Conservation (phyloP, 495 filamentous ascomycete genomes). For the Cairneyella variabilis region DNA sequence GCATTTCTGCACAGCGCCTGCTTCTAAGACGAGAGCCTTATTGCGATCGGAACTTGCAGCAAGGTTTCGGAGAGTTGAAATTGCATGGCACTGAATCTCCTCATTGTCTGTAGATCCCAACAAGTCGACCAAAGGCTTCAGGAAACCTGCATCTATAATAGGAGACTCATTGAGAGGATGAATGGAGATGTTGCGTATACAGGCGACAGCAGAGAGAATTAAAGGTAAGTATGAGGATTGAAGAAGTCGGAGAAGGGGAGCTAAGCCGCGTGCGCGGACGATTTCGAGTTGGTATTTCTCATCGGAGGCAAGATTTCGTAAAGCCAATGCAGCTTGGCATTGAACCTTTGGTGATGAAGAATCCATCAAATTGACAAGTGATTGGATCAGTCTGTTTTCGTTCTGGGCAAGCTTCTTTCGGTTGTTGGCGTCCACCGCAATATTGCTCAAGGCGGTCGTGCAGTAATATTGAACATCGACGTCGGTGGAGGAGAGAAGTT, state of each 20-base stretch:
- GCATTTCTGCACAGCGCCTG: conserved; percentile 96
- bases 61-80: conserved; percentile 92
- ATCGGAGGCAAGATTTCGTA: conserved; percentile 93
- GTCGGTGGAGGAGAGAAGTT: conserved; percentile 84
- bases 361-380: conserved; percentile 93
- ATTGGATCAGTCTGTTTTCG: conserved; percentile 85
- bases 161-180: conserved; percentile 99
- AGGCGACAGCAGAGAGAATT: conserved; percentile 94
- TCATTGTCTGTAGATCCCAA: conserved; percentile 95
- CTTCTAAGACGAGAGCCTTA: conserved; percentile 92
- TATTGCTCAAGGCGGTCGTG: conserved; percentile 97
- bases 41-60: conserved; percentile 96
- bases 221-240: conserved; percentile 94
- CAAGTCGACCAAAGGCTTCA: conserved; percentile 89
- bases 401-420: conserved; percentile 84
- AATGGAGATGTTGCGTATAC: conserved; percentile 98
- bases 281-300: conserved; percentile 99
- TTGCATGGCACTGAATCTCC: conserved; percentile 98
- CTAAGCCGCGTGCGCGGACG: conserved; percentile 79
- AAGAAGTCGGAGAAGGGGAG: conserved; percentile 79
- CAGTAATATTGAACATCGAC: conserved; percentile 99
- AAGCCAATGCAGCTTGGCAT: conserved; percentile 91
- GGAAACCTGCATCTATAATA: conserved; percentile 95
- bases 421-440: conserved; percentile 90
- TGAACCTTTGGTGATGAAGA: conserved; percentile 96